These are phyloP conservation scores for Juglanconis sp. DNA, from an alignment of 2,329 filamentous ascomycete genomes.

Conservation along the genomic window DNA sequence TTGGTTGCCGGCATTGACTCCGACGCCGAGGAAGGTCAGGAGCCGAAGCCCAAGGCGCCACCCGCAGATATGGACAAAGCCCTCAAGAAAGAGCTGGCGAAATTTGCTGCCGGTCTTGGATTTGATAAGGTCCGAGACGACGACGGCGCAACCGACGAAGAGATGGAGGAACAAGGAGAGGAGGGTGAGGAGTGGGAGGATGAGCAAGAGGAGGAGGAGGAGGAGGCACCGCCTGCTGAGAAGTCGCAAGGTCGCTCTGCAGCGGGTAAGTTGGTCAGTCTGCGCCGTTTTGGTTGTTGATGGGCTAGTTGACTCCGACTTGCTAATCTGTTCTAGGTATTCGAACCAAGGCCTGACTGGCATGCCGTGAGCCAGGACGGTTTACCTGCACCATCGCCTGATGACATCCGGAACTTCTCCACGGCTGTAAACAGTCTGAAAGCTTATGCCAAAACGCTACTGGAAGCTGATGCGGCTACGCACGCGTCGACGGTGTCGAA, in stretches of 20 bases:
- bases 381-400: conserved; percentile 42
- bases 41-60: conserved; percentile 23
- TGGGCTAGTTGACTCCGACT: conserved; percentile 13
- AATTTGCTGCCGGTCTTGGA: conserved; percentile 49
- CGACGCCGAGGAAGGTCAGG: conserved; percentile 42
- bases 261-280: conserved; percentile 39
- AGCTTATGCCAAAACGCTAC: conserved; percentile 67
- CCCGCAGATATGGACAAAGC: conserved; percentile 23
- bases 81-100: conserved; percentile 48
- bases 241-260: conserved; percentile 27
- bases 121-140: conserved; percentile 42
- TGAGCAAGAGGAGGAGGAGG: conserved; percentile 26
- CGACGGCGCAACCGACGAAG: conserved; percentile 36
- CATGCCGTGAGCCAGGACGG: conserved; percentile 42
- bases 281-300: conserved; percentile 23
- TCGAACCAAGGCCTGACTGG: conserved; percentile 59
- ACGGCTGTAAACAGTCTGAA: conserved; percentile 52
- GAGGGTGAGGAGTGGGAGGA: conserved; percentile 26
- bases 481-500: conserved; percentile 74
- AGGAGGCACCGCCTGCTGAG: conserved; percentile 24
- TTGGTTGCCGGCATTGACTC: conserved; percentile 56
- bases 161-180: conserved; percentile 30
- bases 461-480: conserved; percentile 72
- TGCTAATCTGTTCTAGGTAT: conserved; percentile 37
- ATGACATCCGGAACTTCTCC: conserved; percentile 41